Conservation (phyloP, 1,284 basidiomycete species). For the Ustilago cynodontis region DNA sequence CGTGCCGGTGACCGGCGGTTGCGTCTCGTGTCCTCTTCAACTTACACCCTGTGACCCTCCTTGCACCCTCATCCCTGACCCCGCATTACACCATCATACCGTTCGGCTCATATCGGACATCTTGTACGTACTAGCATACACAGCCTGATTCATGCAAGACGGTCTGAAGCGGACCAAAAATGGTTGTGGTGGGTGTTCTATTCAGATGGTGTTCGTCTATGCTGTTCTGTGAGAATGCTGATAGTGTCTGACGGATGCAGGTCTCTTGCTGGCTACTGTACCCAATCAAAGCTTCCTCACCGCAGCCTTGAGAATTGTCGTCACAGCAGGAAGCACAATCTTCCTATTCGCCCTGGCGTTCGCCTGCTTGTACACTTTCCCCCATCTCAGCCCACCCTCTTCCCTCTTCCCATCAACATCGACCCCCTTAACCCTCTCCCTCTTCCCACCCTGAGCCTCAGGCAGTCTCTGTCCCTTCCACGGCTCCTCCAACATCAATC, state of each 20-base stretch:
- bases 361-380: conserved; percentile 58
- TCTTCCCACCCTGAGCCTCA: conserved; percentile 47
- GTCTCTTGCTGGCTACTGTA: too few species aligned
- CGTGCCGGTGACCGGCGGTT: not conserved
- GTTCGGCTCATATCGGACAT: too few species aligned
- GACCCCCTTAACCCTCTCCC: conserved; percentile 52
- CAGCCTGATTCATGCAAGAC: not conserved
- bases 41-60: not conserved
- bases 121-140: too few species aligned
- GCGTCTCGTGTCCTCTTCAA: not conserved
- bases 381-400: conserved; percentile 25
- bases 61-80: not conserved
- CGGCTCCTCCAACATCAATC: conserved; percentile 51
- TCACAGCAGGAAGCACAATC: conserved; percentile 60
- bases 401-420: conserved; percentile 36
- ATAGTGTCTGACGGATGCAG: too few species aligned
- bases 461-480: conserved; percentile 58
- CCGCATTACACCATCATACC: too few species aligned
- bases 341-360: conserved; percentile 65
- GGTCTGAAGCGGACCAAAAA: not conserved
- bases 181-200: too few species aligned
- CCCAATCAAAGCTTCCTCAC: conserved; percentile 28
- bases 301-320: conserved; percentile 41
- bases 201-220: too few species aligned
- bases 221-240: too few species aligned